Percentiles rank a stretch among this genome's conserved stretches.
phyloP scores from a whole-genome alignment of 2,329 filamentous ascomycete species.

The Septoria petroselini region DNA sequence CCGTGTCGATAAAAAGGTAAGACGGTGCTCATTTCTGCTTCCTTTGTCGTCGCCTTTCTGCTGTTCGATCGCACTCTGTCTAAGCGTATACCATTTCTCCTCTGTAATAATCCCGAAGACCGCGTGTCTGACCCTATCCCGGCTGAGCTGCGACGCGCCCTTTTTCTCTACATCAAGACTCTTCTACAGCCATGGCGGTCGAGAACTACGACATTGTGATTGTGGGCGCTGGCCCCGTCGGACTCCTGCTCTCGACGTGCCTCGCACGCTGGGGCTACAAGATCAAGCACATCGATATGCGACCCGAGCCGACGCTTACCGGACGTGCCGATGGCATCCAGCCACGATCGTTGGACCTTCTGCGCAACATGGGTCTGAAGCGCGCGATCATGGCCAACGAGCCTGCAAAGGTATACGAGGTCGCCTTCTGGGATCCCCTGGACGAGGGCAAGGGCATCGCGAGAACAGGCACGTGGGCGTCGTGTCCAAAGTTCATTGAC shows the following conservation, averaged over 20 bases:
- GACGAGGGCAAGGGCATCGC: conserved; percentile 54
- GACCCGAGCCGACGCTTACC: conserved; percentile 77
- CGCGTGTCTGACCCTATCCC: not conserved
- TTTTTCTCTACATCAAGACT: not conserved
- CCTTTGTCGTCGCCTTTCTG: not conserved
- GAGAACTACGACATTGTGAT: conserved; percentile 70
- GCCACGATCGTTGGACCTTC: conserved; percentile 78
- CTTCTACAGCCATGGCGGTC: conserved; percentile 17
- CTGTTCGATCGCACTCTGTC: not conserved
- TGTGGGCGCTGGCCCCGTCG: conserved; percentile 83
- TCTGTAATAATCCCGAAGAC: not conserved
- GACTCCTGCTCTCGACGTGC: conserved; percentile 81
- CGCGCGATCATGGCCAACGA: conserved; percentile 81
- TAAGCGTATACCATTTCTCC: conserved; percentile 2
- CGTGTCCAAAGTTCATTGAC: conserved; percentile 77
- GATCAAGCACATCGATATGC: conserved; percentile 92
- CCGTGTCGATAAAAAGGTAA: conserved; percentile 9
- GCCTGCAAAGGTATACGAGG: conserved; percentile 78
- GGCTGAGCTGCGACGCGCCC: not conserved
- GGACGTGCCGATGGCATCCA: conserved; percentile 91
- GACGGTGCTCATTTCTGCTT: not conserved
- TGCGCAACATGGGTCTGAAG: conserved; percentile 88
- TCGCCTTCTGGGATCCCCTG: conserved; percentile 63
- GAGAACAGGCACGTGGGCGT: conserved; percentile 70
- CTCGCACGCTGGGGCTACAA: conserved; percentile 90